Base-by-base conservation (phyloP, 2,329 filamentous ascomycete genomes). In the Didymella pinodella region DNA sequence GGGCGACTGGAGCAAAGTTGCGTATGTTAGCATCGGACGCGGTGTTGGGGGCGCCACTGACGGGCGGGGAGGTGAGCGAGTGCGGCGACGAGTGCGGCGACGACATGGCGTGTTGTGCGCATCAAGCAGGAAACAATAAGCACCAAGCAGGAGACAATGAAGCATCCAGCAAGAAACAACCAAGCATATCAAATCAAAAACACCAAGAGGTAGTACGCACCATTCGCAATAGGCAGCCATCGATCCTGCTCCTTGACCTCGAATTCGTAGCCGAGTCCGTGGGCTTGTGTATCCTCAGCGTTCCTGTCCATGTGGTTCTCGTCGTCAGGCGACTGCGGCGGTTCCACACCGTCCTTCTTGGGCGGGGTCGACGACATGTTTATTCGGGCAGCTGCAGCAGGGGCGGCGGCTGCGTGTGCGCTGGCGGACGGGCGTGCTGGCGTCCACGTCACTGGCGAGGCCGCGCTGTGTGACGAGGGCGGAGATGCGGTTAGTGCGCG, bases 191-290 rank as follows among this genome's bases (percentile, higher is more conserved):
- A 77, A 77, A 78, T 77, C 75, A 77, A 65, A 77, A 63, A 59
- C 44, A 62, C 54, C 12, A 31, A 10, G 29, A 2, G 53, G 48
- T 59, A 60, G 64, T 81, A 95, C 95, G 87, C 87, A 99, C 95
- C 95, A 93, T 99, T 99, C 83, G 95, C 95, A 87, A 99, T 99
- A 79, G 95, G 95, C 79, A 99, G 87, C 95, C 95, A 99, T 85
- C 95, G 86, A 82, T 99, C 95, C 82, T 99, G 95, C 82, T 99
- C 95, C 86, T 98, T 98, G 81, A 98, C 94, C 83, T 98, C 94
- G 79, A 97, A 97, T 83, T 98, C 94, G 81, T 92, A 92, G 80
- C 84, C 88, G 81, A 90, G 85, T 79, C 86, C 89, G 80, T 85
- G 85, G 79, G 85, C 84, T 83, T 92, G 90, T 88, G 87, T 86